Base-by-base conservation (phyloP, 176 grass and related monocot genomes). In the Leersia perrieri region DNA sequence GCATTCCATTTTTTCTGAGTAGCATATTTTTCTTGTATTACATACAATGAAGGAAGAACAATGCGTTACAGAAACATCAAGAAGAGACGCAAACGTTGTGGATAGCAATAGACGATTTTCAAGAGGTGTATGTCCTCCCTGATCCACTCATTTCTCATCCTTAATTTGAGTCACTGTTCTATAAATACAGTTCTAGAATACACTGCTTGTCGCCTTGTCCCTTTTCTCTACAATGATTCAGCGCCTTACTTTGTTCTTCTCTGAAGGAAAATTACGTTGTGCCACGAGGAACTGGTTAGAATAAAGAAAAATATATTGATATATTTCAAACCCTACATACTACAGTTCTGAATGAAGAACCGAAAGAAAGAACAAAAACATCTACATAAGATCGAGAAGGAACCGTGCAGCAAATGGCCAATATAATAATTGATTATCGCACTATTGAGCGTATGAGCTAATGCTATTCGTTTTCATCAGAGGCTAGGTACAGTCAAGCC, bases 261-360 rank as follows among this genome's bases (percentile, higher is more conserved):
- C 49, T 53, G 20, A 15, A 53, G 7, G 18, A 0, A 53, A 53
- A 53, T 53, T 53, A 53, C 7, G 1, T 7, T n/a, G 49, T 53
- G 9, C 1, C 6, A 20, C 49, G 22, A 53, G 49, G 49, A 53
- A 53, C 20, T 53, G 5, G 22, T 53, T 2, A n/a, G 49, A 53
- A 0, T 20, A 16, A 53, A 5, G 6, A 22, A n/a, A 5, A 53
- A 53, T n/a, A 53, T 22, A 53, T 53, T 20, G 49, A n/a, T 53
- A 22, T 53, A 22, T 8, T 53, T 8, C 1, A 9, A 7, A 53
- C 18, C 18, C 41, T 95, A 90, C n/a, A n/a, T n/a, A n/a, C n/a
- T n/a, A n/a, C n/a, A n/a, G n/a, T n/a, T n/a, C n/a, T n/a, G n/a
- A n/a, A n/a, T n/a, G n/a, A n/a, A n/a, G n/a, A n/a, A n/a, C n/a